Percentiles rank a stretch among this genome's conserved stretches.
Evolutionary conservation across 164 flowering plant species (phyloP).

Genomic region (Echeveria elegans): DNA sequence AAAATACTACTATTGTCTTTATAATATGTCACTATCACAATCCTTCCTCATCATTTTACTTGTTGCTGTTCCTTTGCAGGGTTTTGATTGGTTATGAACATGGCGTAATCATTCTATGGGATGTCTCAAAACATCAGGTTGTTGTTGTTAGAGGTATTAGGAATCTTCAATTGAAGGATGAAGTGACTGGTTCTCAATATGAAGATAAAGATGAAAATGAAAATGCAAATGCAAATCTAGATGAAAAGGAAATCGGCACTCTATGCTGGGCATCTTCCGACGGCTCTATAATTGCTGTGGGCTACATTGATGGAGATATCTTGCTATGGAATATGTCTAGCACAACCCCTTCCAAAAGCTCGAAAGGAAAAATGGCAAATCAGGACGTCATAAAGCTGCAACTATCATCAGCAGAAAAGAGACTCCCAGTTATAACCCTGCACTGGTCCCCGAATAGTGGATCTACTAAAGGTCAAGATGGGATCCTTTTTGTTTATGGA

Average conservation of each 20-base stretch:
- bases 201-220: slow-evolving; percentile 21
- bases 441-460: slow-evolving; percentile 49
- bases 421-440: slow-evolving; percentile 76
- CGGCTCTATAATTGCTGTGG: slow-evolving; percentile 83
- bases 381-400: slow-evolving; percentile 66
- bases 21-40: background rate
- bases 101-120: slow-evolving; percentile 83
- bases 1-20: too few relatives aligned
- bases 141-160: slow-evolving; percentile 57
- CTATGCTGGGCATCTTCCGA: slow-evolving; percentile 83
- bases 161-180: slow-evolving; percentile 58
- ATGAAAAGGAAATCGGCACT: slow-evolving; percentile 81
- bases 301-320: slow-evolving; percentile 89
- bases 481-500: slow-evolving; percentile 78
- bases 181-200: slow-evolving; percentile 21
- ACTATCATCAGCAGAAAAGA: slow-evolving; percentile 60
- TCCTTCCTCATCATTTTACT: background rate
- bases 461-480: slow-evolving; percentile 32
- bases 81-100: slow-evolving; percentile 66
- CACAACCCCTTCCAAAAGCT: slow-evolving; percentile 27
- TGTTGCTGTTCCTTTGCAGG: slow-evolving; percentile 31
- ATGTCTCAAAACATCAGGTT: slow-evolving; percentile 45
- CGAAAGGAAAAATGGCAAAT: slow-evolving; percentile 26
- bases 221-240: slow-evolving; percentile 22
- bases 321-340: slow-evolving; percentile 65